Base-by-base conservation (phyloP, 139 green algal species). In the Chlamydomonas incerta region DNA sequence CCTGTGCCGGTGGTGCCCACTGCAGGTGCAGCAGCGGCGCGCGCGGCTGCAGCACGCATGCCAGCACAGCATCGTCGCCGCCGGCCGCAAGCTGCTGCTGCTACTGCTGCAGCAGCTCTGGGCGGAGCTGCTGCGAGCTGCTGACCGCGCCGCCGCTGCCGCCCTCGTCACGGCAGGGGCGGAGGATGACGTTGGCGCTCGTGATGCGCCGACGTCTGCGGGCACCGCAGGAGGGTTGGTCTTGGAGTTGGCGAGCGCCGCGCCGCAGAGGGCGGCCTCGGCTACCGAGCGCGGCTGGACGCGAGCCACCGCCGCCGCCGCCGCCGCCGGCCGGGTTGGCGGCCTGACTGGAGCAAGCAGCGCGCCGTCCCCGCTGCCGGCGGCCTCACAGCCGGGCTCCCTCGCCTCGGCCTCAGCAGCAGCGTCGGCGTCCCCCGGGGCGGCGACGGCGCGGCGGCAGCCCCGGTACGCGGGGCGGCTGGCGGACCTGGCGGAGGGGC, bases 1-100 rank as follows among this genome's bases (percentile, higher is more conserved):
- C n/a, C n/a, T n/a, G n/a, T n/a, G n/a, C n/a, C n/a, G n/a, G n/a
- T n/a, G n/a, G n/a, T n/a, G n/a, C n/a, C 69, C 31, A 1, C 28
- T 28, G 37, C 76, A 89, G 85, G 60, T 82, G 26, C 77, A 89
- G 67, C 85, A 89, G 79, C 76, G 85, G 29, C 77, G 35, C 24
- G 46, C 26, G n/a, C 85, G 85, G 14, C 70, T 89, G 33, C 31
- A 71, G 35, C 31, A 74, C 33, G 85, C 85, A 20, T 60, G 46
- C 15, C 85, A 77, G 31, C 85, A 84, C 37, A 62, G 85, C 46
- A 63, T 86, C n/a, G 17, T 77, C 34, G 85, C 70, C 4, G 85
- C 33, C 14, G 69, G 68, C 23, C 74, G 62, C 50, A 71, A 82
- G 70, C 77, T 89, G 69, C 60, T 89, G 76, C 77, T 89, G 10